A percentile compares a stretch with the other conserved stretches of the same genome.
phyloP scores from a whole-genome alignment of 495 filamentous ascomycete species.

The Evernia prunastri region DNA sequence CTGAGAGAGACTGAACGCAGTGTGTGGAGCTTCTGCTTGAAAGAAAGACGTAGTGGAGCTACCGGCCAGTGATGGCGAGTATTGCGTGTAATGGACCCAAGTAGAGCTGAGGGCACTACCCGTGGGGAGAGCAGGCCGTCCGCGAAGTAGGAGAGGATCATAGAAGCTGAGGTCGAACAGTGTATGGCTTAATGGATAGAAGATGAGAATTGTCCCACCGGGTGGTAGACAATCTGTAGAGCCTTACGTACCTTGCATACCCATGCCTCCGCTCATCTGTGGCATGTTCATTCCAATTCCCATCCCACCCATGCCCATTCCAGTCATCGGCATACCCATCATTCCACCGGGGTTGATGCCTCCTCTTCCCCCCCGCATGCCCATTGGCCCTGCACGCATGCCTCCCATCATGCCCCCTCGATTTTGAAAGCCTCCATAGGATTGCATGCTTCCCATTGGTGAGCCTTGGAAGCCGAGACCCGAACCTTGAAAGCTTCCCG shows the following conservation, averaged over 20 bases:
- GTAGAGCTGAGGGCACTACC: not conserved
- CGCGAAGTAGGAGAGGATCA: not conserved
- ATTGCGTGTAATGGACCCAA: conserved; percentile 13
- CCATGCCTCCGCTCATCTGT: conserved; percentile 51
- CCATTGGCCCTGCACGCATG: conserved; percentile 60
- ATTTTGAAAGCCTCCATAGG: conserved; percentile 53
- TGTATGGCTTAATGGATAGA: not conserved
- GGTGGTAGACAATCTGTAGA: conserved; percentile 10
- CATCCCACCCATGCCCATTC: conserved; percentile 43
- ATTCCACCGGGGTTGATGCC: conserved; percentile 44
- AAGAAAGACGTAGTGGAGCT: not conserved
- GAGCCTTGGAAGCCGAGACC: conserved; percentile 55
- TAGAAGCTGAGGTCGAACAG: not conserved
- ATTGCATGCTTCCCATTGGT: conserved; percentile 52
- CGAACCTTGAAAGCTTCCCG: conserved; percentile 36
- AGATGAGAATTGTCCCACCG: conserved; percentile 8
- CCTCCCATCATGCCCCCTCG: conserved; percentile 55
- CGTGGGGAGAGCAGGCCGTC: not conserved
- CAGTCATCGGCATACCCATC: conserved; percentile 36
- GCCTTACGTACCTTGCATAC: conserved; percentile 51
- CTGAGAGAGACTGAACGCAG: not conserved
- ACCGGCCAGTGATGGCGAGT: conserved; percentile 8
- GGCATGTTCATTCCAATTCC: conserved; percentile 63
- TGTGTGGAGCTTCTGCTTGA: conserved; percentile 4
- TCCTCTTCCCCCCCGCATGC: conserved; percentile 68